phyloP scores from a whole-genome alignment of 1,284 basidiomycete genomes.

The Cutaneotrichosporon sp. region DNA sequence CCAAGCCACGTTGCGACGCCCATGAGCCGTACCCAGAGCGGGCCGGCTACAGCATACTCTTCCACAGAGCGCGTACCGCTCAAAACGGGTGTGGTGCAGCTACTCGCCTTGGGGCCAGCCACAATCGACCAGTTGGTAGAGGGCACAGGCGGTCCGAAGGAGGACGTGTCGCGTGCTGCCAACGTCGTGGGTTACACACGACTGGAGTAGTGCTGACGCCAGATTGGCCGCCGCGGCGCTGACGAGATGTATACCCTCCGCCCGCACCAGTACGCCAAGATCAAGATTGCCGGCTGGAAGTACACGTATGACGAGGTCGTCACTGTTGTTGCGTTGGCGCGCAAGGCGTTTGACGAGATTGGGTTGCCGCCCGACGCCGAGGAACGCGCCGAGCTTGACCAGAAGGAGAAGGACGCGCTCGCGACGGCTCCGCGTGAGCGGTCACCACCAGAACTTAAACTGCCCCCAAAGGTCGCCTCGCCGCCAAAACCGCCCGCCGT shows the following conservation, averaged over 20 bases:
- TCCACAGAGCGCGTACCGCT: constrained; percentile 29
- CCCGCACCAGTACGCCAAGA: constrained; percentile 40
- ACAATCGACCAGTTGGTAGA: constrained; percentile 27
- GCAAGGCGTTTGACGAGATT: constrained; percentile 41
- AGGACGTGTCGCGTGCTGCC: constrained; percentile 39
- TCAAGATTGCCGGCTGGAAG: constrained; percentile 38
- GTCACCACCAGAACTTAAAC: constrained; percentile 1
- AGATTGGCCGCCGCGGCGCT: constrained; percentile 5
- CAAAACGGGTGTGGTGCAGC: constrained; percentile 43
- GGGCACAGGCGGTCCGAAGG: constrained; percentile 28
- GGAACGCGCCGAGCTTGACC: constrained; percentile 34
- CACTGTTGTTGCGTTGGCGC: constrained; percentile 30
- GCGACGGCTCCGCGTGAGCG: constrained; percentile 2
- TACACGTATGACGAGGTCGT: constrained; percentile 37
- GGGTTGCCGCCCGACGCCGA: constrained; percentile 30
- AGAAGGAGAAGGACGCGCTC: constrained; percentile 30
- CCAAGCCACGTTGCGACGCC: background rate
- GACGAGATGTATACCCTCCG: constrained; percentile 23
- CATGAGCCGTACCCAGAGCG: constrained; percentile 16
- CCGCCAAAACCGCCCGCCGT: background rate
- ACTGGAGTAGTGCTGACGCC: background rate
- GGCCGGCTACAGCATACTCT: constrained; percentile 8
- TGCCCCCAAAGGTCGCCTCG: background rate
- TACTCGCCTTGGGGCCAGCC: constrained; percentile 36
- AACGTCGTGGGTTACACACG: constrained; percentile 31